Evolutionary conservation across 2,329 filamentous ascomycete genomes (phyloP).

Genomic region (Trichoderma koningii): DNA sequence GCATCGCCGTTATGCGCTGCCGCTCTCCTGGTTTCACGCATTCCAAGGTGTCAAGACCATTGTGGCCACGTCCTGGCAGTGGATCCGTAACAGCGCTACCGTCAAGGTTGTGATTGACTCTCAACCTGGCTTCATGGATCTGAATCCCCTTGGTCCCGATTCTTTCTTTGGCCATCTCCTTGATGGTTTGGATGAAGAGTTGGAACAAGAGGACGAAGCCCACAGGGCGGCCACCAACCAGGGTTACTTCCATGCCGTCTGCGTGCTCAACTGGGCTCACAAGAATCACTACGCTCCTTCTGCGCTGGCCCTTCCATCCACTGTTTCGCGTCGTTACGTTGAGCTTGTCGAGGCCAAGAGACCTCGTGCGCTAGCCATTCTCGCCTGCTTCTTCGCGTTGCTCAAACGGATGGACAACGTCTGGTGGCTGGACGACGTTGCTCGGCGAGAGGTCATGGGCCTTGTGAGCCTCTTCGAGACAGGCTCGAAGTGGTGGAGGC

Average conservation of each 20-base stretch:
- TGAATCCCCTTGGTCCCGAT: conserved; percentile 51
- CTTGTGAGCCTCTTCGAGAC: conserved; percentile 61
- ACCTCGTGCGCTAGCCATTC: conserved; percentile 63
- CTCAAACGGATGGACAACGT: conserved; percentile 62
- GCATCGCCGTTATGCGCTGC: conserved; percentile 56
- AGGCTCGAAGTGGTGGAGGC: conserved; percentile 62
- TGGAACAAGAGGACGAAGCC: conserved; percentile 43
- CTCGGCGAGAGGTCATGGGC: conserved; percentile 65
- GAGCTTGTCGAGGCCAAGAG: conserved; percentile 60
- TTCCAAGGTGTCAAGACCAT: conserved; percentile 69
- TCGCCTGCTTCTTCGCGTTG: conserved; percentile 68
- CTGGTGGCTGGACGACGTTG: conserved; percentile 72
- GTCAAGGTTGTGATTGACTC: conserved; percentile 65
- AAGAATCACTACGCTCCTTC: conserved; percentile 60
- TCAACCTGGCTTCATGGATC: conserved; percentile 62
- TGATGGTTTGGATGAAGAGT: conserved; percentile 58
- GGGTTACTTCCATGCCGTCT: conserved; percentile 65
- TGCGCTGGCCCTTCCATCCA: conserved; percentile 64
- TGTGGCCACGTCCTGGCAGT: conserved; percentile 65
- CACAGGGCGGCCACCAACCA: conserved; percentile 44
- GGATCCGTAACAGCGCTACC: conserved; percentile 58
- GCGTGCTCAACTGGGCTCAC: conserved; percentile 67
- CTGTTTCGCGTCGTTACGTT: conserved; percentile 62
- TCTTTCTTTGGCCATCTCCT: conserved; percentile 65
- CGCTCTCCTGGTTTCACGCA: conserved; percentile 66